Base-by-base conservation (phyloP, 805 yeast genomes). In the Ogataea glucozyma region DNA sequence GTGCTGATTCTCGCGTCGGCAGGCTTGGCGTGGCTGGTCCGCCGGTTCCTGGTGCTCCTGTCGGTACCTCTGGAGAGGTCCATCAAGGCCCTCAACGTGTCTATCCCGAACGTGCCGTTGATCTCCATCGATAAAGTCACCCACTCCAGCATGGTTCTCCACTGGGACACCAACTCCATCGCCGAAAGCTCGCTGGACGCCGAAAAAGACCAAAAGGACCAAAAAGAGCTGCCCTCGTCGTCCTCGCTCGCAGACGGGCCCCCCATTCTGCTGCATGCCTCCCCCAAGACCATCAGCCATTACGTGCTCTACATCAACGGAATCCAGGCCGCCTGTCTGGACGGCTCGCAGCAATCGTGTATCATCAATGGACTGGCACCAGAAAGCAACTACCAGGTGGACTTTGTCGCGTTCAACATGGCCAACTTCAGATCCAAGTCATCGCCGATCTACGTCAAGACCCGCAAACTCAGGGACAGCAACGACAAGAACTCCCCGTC, bases 121-220 rank as follows among this genome's bases (percentile, higher is more conserved):
- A 65, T 80, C 12, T 78, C 82, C 38, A 70, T 81, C 6, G 85
- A 79, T 52, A 70, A 72, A 49, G 72, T 81, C 36, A 69, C 75
- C 5, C 60, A 65, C 26, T 54, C 62, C 7, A 62, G 75, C 20
- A 73, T 78, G 27, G 70, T 69, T 19, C 44, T 81, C 23, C 85
- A 78, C 53, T 81, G 86, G 84, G 81, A 76, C 30, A 42, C 44
- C 31, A 52, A 43, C 6, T 26, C 34, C 8, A 24, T 26, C n/a
- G 23, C 23, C 22, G 47, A 32, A 6, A 23, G 26, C 19, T 22
- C 24, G 18, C 31, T 40, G 13, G 50, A 41, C 16, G 9, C 26
- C 13, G 53, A 49, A 10, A 46, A 43, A 19, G 44, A 37, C 12
- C 22, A 21, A 14, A 33, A 33, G n/a, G 37, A 33, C n/a, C 13